Evolutionary conservation across 1,139 yeast genomes (phyloP).

Genomic region (Geotrichum australiense): DNA sequence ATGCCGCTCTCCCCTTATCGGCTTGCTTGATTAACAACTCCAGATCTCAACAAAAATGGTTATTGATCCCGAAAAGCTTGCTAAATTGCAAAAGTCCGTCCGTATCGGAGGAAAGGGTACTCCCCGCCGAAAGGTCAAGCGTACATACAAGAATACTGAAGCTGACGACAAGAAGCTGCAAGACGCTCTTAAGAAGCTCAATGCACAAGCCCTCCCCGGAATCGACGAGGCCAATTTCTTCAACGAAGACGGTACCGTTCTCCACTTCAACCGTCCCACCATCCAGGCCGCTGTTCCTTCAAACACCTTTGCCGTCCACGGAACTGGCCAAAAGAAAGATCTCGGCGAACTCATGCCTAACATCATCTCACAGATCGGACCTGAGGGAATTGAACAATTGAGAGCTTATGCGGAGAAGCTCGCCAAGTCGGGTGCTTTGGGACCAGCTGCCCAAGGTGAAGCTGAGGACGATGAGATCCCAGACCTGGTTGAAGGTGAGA

Average conservation of each 20-base stretch:
- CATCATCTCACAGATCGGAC: slow-evolving; percentile 93
- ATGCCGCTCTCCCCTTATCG: too few species aligned
- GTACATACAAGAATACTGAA: slow-evolving; percentile 55
- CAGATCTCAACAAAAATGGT: slow-evolving; percentile 12
- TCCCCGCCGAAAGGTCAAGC: slow-evolving; percentile 68
- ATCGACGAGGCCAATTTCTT: slow-evolving; percentile 97
- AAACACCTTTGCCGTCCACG: slow-evolving; percentile 93
- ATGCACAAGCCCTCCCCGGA: slow-evolving; percentile 81
- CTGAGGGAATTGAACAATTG: slow-evolving; percentile 88
- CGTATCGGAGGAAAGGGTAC: slow-evolving; percentile 45
- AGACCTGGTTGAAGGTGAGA: slow-evolving; percentile 91
- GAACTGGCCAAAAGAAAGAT: slow-evolving; percentile 90
- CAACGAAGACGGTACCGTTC: slow-evolving; percentile 91
- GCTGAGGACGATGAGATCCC: slow-evolving; percentile 66
- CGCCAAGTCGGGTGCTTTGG: slow-evolving; percentile 46
- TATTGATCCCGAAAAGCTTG: slow-evolving; percentile 36
- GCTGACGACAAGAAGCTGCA: slow-evolving; percentile 89
- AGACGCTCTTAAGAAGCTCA: slow-evolving; percentile 81
- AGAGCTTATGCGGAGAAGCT: slow-evolving; percentile 86
- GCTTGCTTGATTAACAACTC: too few species aligned
- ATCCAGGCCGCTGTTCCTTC: slow-evolving; percentile 88
- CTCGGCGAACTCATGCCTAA: slow-evolving; percentile 91
- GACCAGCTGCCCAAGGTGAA: slow-evolving; percentile 44
- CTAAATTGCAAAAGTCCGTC: slow-evolving; percentile 36
- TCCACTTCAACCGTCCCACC: slow-evolving; percentile 93